Evolutionary conservation across 768 basidiomycete genomes (phyloP).

Genomic region (Glaciozyma antarctica): DNA sequence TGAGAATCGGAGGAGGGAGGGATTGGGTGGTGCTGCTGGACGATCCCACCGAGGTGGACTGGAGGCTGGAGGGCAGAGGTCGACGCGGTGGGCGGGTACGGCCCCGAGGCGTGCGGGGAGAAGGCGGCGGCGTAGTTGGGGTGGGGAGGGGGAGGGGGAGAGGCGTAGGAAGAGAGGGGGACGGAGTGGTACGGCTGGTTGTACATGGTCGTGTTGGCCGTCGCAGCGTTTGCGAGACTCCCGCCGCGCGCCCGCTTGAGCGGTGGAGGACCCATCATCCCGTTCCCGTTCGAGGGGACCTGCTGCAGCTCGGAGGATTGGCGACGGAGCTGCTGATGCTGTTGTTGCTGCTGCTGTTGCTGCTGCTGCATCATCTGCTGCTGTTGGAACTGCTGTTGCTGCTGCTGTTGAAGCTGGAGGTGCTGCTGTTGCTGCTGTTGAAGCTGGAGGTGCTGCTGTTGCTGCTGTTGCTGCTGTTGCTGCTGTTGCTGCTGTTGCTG

Average conservation of each 20-base stretch:
- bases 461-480: slow-evolving; percentile 25
- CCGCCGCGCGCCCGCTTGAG: neutral
- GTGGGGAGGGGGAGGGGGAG: neutral
- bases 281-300: neutral
- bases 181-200: neutral
- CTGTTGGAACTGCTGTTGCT: neutral
- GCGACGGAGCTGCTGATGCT: neutral
- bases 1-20: neutral
- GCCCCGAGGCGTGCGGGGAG: neutral
- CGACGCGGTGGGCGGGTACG: slow-evolving; percentile 1
- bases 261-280: neutral
- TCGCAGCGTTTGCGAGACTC: neutral
- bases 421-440: neutral
- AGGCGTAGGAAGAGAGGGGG: neutral
- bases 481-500: neutral
- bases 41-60: neutral
- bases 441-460: slow-evolving; percentile 15
- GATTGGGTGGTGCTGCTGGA: neutral
- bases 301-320: neutral
- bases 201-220: neutral
- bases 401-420: neutral
- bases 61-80: neutral
- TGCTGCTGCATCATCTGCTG: slow-evolving; percentile 9
- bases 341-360: slow-evolving; percentile 1
- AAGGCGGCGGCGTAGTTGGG: neutral